Evolutionary conservation across 1,139 yeast species (phyloP).

Genomic region (Lodderomyces metapsilosis): DNA sequence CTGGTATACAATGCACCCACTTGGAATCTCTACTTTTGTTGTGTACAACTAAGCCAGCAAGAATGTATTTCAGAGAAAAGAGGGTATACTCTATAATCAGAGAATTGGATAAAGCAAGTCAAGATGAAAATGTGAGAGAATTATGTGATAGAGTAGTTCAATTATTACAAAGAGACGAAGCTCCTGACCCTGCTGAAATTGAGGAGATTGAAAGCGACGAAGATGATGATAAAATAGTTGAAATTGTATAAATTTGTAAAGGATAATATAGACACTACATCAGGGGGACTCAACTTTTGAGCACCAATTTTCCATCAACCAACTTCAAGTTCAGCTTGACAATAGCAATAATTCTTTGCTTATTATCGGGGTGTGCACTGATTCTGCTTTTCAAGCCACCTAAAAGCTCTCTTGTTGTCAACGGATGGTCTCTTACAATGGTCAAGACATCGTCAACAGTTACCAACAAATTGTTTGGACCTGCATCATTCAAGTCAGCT

Average conservation of each 20-base stretch:
- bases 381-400: slow-evolving; percentile 62
- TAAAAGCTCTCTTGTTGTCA: slow-evolving; percentile 67
- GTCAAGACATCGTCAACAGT: slow-evolving; percentile 72
- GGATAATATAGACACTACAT: background rate
- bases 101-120: slow-evolving; percentile 72
- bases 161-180: slow-evolving; percentile 90
- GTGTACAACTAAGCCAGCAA: slow-evolving; percentile 68
- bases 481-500: slow-evolving; percentile 34
- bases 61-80: slow-evolving; percentile 75
- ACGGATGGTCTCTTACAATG: slow-evolving; percentile 60
- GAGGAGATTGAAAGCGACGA: slow-evolving; percentile 34
- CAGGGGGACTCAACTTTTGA: slow-evolving; percentile 38
- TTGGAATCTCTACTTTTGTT: slow-evolving; percentile 74
- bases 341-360: slow-evolving; percentile 60
- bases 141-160: slow-evolving; percentile 76
- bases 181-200: slow-evolving; percentile 30
- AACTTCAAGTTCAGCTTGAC: slow-evolving; percentile 69
- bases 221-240: slow-evolving; percentile 51
- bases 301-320: slow-evolving; percentile 60
- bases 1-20: slow-evolving; percentile 65
- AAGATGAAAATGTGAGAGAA: slow-evolving; percentile 65
- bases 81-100: slow-evolving; percentile 82
- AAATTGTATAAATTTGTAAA: slow-evolving; percentile 36
- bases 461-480: slow-evolving; percentile 46
- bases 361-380: slow-evolving; percentile 67